phyloP scores from a whole-genome alignment of 495 filamentous ascomycete genomes.

The Xylaria acuta region DNA sequence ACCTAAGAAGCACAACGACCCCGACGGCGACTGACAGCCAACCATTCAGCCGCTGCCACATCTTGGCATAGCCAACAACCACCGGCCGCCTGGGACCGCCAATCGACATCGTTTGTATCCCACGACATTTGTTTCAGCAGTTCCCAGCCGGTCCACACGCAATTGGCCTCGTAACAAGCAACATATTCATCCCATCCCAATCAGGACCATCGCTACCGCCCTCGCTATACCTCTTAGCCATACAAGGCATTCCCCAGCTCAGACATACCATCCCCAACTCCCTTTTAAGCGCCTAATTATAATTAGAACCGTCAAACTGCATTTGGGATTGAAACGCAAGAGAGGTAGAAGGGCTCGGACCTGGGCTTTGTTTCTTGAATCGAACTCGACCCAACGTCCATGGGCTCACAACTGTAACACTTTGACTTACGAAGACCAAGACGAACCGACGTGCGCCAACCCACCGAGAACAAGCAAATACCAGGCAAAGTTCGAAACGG shows the following conservation, averaged over 20 bases:
- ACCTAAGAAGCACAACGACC: conserved; percentile 5
- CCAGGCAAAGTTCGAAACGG: not conserved
- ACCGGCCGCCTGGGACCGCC: not conserved
- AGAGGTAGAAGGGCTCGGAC: not conserved
- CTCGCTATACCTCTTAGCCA: not conserved
- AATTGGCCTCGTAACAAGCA: conserved; percentile 4
- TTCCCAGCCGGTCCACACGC: not conserved
- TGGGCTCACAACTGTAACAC: not conserved
- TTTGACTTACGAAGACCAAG: not conserved
- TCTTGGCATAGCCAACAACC: conserved; percentile 19
- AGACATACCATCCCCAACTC: not conserved
- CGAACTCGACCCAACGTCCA: not conserved
- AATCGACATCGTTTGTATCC: not conserved
- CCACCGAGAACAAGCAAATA: not conserved
- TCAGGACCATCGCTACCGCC: not conserved
- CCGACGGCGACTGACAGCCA: conserved; percentile 1
- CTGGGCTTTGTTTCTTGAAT: not conserved
- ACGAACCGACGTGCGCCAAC: not conserved
- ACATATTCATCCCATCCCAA: not conserved
- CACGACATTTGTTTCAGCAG: conserved; percentile 17
- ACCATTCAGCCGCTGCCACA: conserved; percentile 23
- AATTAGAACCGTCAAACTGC: not conserved
- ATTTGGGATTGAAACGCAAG: not conserved
- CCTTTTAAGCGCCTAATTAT: conserved; percentile 4
- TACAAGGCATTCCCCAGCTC: not conserved